These are phyloP conservation scores for Lumnitzera racemosa DNA, from an alignment of 345 rosid species.

Conservation along the genomic window DNA sequence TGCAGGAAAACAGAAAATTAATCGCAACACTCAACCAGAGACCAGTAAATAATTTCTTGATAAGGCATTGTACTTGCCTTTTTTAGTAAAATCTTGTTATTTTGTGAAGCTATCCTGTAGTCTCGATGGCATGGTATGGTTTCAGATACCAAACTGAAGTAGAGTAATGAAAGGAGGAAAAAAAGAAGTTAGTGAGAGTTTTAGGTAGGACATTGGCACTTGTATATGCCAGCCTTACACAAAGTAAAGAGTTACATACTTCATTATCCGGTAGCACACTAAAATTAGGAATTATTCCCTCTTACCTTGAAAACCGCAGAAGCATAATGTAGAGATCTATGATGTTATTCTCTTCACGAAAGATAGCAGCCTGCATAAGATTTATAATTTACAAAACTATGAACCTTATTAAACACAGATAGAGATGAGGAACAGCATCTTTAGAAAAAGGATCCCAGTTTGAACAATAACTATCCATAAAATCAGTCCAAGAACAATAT, in stretches of 20 bases:
- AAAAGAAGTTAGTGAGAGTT: neutral
- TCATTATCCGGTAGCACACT: neutral
- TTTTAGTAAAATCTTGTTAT: conserved; percentile 47
- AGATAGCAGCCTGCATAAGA: conserved; percentile 71
- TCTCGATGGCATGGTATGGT: conserved; percentile 92
- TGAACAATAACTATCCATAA: too few relatives aligned
- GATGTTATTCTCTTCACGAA: conserved; percentile 79
- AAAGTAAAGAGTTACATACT: too few relatives aligned
- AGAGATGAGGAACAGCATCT: too few relatives aligned
- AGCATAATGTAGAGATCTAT: conserved; percentile 92
- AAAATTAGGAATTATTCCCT: neutral
- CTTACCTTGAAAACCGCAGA: conserved; percentile 88
- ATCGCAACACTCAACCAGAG: conserved; percentile 13
- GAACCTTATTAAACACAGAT: too few relatives aligned
- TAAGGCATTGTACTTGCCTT: conserved; percentile 28
- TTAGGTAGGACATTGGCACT: too few relatives aligned
- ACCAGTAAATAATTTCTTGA: conserved; percentile 6
- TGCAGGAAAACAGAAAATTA: conserved; percentile 23
- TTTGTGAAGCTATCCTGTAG: conserved; percentile 38
- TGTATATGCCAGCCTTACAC: too few relatives aligned
- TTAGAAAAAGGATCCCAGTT: too few relatives aligned
- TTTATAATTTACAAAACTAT: neutral
- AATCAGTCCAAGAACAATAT: too few relatives aligned
- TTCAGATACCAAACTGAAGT: conserved; percentile 80
- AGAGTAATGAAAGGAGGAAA: conserved; percentile 15